Evolutionary conservation across 257 asterid genomes (phyloP).

Genomic region (Solanum phureja): DNA sequence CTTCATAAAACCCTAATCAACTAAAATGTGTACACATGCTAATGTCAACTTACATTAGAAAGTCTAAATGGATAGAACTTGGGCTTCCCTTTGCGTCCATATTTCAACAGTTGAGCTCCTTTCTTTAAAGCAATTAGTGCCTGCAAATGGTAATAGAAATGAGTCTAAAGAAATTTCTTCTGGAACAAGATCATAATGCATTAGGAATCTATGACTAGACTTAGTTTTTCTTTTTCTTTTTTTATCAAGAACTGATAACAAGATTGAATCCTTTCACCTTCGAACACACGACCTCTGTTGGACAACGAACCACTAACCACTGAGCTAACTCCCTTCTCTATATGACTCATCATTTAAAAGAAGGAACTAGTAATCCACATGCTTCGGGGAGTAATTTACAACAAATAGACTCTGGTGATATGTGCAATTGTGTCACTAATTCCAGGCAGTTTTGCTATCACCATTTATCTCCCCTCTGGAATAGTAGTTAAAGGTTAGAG

Average conservation of each 20-base stretch:
- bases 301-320: neutral
- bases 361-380: neutral
- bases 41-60: conserved; percentile 53
- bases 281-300: neutral
- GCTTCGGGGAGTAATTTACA: neutral
- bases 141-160: conserved; percentile 26
- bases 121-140: conserved; percentile 73
- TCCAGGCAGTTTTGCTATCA: neutral
- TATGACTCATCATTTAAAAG: neutral
- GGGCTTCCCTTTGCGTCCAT: conserved; percentile 93
- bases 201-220: neutral
- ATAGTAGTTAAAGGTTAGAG: neutral
- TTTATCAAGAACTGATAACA: neutral
- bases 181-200: neutral
- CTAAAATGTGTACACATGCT: neutral
- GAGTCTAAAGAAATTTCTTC: neutral
- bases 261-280: neutral
- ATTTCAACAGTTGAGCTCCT: conserved; percentile 83
- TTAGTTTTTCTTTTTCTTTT: neutral
- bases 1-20: neutral
- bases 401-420: neutral
- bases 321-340: neutral
- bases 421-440: neutral
- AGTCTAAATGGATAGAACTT: conserved; percentile 81
- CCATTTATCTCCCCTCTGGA: neutral